These are phyloP conservation scores for Penicillium odoratum DNA, from an alignment of 495 filamentous ascomycete genomes.

Conservation along the genomic window DNA sequence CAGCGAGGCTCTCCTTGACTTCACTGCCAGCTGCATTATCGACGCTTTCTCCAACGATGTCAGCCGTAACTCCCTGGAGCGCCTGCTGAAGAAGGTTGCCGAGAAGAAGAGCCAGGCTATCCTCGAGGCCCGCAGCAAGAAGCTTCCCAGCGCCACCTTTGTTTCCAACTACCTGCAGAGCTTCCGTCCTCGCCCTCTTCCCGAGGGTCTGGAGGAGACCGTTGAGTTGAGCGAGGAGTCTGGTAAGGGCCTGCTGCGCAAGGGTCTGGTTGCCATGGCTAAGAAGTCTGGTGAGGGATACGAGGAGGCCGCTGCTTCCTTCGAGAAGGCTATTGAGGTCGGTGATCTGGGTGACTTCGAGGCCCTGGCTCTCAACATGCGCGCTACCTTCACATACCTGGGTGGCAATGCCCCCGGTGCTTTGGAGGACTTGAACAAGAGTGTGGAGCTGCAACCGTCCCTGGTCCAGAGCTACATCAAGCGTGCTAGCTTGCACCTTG, in stretches of 20 bases:
- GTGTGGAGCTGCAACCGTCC: slow-evolving; percentile 80
- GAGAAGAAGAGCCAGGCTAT: slow-evolving; percentile 89
- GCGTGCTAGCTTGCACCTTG: slow-evolving; percentile 95
- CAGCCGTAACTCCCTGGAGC: slow-evolving; percentile 86
- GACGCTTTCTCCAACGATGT: slow-evolving; percentile 89
- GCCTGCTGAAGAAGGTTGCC: slow-evolving; percentile 94
- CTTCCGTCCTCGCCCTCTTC: slow-evolving; percentile 79
- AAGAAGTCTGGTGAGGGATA: slow-evolving; percentile 88
- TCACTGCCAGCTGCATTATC: slow-evolving; percentile 98
- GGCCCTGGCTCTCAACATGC: slow-evolving; percentile 91
- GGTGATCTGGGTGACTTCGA: slow-evolving; percentile 77
- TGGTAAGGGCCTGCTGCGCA: slow-evolving; percentile 80
- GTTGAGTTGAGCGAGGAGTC: slow-evolving; percentile 73
- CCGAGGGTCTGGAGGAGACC: slow-evolving; percentile 77
- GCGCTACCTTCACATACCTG: slow-evolving; percentile 92
- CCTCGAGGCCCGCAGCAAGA: slow-evolving; percentile 72
- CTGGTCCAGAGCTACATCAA: slow-evolving; percentile 98
- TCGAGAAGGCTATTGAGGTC: slow-evolving; percentile 82
- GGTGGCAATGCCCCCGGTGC: slow-evolving; percentile 83
- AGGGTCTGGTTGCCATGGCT: slow-evolving; percentile 76
- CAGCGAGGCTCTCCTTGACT: slow-evolving; percentile 94
- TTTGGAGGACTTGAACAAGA: slow-evolving; percentile 81
- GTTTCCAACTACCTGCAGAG: slow-evolving; percentile 99
- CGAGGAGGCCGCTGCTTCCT: slow-evolving; percentile 78
- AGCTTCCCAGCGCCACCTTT: slow-evolving; percentile 90